Evolutionary conservation across 164 flowering plant genomes (phyloP).

Genomic region (Protea cynaroides): DNA sequence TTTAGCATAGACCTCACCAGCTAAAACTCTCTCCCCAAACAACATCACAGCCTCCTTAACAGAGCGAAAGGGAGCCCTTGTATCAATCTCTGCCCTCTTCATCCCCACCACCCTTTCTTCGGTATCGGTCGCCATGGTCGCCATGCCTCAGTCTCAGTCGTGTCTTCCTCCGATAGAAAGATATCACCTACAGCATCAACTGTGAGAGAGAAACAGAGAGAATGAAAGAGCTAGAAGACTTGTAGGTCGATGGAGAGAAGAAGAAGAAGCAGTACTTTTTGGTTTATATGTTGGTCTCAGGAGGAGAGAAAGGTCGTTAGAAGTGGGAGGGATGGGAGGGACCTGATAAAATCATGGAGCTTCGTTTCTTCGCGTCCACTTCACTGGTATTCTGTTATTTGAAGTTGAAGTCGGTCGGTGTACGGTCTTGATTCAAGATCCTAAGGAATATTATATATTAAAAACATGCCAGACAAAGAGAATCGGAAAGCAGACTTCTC

Average conservation of each 20-base stretch:
- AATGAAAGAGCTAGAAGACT: background rate
- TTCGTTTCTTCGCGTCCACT: constrained; percentile 94
- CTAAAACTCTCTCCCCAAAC: constrained; percentile 75
- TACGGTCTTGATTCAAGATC: background rate
- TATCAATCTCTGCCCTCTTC: constrained; percentile 63
- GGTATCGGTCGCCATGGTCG: constrained; percentile 19
- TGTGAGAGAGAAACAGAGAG: background rate
- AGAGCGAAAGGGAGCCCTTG: constrained; percentile 59
- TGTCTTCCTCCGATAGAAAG: background rate
- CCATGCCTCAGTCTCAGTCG: too few relatives aligned
- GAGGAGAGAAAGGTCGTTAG: constrained; percentile 11
- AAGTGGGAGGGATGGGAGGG: background rate
- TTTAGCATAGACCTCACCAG: constrained; percentile 59
- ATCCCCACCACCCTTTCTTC: constrained; percentile 26
- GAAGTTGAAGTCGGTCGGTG: constrained; percentile 26
- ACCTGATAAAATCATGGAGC: constrained; percentile 17
- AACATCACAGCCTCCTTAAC: constrained; percentile 72
- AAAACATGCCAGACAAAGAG: constrained; percentile 1
- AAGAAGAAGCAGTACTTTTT: background rate
- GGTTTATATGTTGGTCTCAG: background rate
- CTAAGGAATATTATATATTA: constrained; percentile 8
- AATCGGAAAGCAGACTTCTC: constrained; percentile 20
- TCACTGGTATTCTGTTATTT: constrained; percentile 57
- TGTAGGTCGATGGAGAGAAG: background rate
- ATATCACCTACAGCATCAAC: too few relatives aligned